Percentiles rank a stretch among this genome's conserved stretches.
These are phyloP conservation scores for Populus euphratica DNA, from an alignment of 345 rosid genomes.

Conservation along the genomic window DNA sequence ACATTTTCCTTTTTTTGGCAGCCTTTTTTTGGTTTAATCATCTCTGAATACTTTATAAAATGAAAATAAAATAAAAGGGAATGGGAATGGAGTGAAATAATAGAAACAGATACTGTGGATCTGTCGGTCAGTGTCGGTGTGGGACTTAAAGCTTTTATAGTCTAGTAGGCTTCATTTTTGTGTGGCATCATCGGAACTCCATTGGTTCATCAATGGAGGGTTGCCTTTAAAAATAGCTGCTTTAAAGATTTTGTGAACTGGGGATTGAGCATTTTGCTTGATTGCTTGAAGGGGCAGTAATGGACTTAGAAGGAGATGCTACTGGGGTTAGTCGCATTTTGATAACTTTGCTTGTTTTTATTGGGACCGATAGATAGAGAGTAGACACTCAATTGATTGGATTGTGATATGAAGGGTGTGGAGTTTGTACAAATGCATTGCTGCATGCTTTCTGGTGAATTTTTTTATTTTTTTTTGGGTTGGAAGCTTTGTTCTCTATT, in stretches of 20 bases:
- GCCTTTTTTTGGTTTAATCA: neutral
- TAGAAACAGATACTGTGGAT: constrained; percentile 10
- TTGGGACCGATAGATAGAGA: neutral
- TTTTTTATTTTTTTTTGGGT: no score
- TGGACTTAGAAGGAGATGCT: constrained; percentile 19
- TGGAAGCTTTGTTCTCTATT: no score
- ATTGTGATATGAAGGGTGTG: neutral
- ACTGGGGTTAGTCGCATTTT: constrained; percentile 14
- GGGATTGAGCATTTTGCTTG: neutral
- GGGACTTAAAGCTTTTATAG: constrained; percentile 1
- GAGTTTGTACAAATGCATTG: neutral
- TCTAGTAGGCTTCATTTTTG: neutral
- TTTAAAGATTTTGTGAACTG: neutral
- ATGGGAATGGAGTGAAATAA: neutral
- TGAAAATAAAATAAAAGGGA: neutral
- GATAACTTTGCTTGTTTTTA: neutral
- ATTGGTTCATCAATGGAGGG: neutral
- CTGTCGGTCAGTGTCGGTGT: constrained; percentile 11
- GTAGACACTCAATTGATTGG: neutral
- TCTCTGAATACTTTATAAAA: neutral
- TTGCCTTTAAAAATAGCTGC: neutral
- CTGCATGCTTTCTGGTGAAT: neutral
- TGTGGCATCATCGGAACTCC: neutral
- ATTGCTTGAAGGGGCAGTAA: neutral
- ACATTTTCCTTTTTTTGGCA: neutral